A percentile compares a stretch with the other conserved stretches of the same genome.
Evolutionary conservation across 2,329 filamentous ascomycete species (phyloP).

Genomic region (Colletotrichum sp.): DNA sequence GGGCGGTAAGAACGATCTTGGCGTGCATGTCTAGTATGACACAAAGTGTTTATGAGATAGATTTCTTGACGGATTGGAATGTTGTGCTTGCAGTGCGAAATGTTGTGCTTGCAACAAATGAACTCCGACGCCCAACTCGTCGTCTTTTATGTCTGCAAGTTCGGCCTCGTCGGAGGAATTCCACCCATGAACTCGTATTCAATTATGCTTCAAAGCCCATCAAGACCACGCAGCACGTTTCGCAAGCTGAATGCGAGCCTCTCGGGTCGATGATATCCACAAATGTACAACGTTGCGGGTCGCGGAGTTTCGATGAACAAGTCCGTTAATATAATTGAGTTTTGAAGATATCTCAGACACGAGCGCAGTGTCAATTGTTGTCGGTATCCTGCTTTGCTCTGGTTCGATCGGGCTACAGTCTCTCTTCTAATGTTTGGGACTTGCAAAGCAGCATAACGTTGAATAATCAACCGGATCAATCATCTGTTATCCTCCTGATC

Average conservation of each 20-base stretch:
- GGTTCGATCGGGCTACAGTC: neutral
- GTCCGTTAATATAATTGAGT: neutral
- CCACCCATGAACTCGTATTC: neutral
- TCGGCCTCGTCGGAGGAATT: neutral
- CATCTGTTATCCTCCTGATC: accelerated
- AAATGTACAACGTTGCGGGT: neutral
- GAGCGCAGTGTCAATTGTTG: neutral
- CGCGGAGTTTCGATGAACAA: accelerated
- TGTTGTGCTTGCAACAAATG: neutral
- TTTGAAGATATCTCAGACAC: neutral
- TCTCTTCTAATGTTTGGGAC: neutral
- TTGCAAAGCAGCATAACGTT: neutral
- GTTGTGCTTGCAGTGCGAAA: neutral
- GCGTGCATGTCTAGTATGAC: neutral
- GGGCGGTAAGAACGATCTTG: neutral
- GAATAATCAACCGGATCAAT: accelerated
- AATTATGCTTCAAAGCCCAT: neutral
- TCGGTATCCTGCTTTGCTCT: accelerated
- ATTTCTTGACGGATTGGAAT: neutral
- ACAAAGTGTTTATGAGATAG: neutral
- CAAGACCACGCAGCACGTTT: neutral
- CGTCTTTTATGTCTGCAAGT: neutral
- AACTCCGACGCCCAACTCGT: neutral
- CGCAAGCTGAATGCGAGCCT: neutral
- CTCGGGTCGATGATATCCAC: neutral